These are phyloP conservation scores for Tuber borchii DNA, from an alignment of 495 filamentous ascomycete species.

Conservation along the genomic window DNA sequence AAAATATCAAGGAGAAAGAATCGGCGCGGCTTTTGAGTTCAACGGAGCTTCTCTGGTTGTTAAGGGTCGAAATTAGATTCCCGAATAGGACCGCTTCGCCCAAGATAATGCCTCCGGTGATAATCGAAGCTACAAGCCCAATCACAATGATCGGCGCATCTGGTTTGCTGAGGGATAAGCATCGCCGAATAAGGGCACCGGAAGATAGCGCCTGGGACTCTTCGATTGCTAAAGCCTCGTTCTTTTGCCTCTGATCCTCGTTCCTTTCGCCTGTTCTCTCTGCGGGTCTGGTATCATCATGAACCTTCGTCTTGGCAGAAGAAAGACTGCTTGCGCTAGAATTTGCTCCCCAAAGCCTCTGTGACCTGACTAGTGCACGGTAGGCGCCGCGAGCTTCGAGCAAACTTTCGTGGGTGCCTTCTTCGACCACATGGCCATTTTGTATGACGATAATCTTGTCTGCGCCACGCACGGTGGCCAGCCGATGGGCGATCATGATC, in stretches of 20 bases:
- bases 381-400: conserved; percentile 48
- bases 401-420: conserved; percentile 49
- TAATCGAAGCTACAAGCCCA: conserved; percentile 41
- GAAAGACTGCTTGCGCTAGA: conserved; percentile 30
- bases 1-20: conserved; percentile 53
- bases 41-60: conserved; percentile 20
- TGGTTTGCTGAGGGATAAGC: conserved; percentile 31
- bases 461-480: conserved; percentile 52
- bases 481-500: conserved; percentile 52
- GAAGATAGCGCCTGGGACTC: conserved; percentile 7
- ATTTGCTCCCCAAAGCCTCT: conserved; percentile 24
- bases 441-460: conserved; percentile 53
- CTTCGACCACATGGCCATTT: conserved; percentile 47
- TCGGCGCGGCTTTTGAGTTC: conserved; percentile 42
- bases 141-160: conserved; percentile 29
- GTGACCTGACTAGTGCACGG: conserved; percentile 44
- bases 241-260: not conserved
- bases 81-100: conserved; percentile 52
- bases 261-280: conserved; percentile 8
- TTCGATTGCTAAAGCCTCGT: not conserved
- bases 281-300: conserved; percentile 10
- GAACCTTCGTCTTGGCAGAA: conserved; percentile 29
- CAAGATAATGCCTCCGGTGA: conserved; percentile 47
- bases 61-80: conserved; percentile 46
- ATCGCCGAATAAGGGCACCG: conserved; percentile 16